Percentiles rank a stretch among this genome's conserved stretches.
phyloP scores from a whole-genome alignment of 441 rosid species.

The Mallotus repandus region DNA sequence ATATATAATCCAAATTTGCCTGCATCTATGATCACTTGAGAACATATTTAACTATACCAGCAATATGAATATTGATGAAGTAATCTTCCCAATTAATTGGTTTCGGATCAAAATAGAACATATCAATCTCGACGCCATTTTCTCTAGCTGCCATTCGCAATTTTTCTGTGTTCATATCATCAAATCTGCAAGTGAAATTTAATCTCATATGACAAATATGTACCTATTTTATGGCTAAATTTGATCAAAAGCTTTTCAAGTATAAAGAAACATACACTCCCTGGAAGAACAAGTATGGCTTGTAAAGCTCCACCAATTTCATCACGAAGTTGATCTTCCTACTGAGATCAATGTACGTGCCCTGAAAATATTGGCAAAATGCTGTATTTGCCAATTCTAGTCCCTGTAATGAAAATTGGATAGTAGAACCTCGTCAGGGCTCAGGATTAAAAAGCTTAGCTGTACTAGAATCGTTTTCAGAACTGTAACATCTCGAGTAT shows the following conservation, averaged over 20 bases:
- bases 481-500: background rate
- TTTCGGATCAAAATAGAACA: constrained; percentile 39
- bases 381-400: constrained; percentile 46
- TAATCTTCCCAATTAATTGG: constrained; percentile 47
- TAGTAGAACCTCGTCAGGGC: too few relatives aligned
- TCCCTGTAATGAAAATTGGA: constrained; percentile 37
- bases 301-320: constrained; percentile 50
- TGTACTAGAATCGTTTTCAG: background rate
- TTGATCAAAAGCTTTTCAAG: too few relatives aligned
- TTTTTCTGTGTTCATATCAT: constrained; percentile 39
- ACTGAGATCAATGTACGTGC: constrained; percentile 42
- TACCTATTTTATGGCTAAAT: too few relatives aligned
- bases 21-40: constrained; percentile 27
- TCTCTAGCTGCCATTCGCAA: constrained; percentile 31
- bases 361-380: constrained; percentile 48
- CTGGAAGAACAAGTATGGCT: constrained; percentile 60
- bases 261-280: constrained; percentile 39
- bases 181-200: constrained; percentile 31
- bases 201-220: too few relatives aligned
- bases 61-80: constrained; percentile 37
- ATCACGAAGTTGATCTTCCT: constrained; percentile 51
- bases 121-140: constrained; percentile 23
- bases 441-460: too few relatives aligned
- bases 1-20: too few relatives aligned
- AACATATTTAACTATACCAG: constrained; percentile 39